These are phyloP conservation scores for Picochlorum sp. DNA, from an alignment of 139 green algal genomes.

Conservation along the genomic window DNA sequence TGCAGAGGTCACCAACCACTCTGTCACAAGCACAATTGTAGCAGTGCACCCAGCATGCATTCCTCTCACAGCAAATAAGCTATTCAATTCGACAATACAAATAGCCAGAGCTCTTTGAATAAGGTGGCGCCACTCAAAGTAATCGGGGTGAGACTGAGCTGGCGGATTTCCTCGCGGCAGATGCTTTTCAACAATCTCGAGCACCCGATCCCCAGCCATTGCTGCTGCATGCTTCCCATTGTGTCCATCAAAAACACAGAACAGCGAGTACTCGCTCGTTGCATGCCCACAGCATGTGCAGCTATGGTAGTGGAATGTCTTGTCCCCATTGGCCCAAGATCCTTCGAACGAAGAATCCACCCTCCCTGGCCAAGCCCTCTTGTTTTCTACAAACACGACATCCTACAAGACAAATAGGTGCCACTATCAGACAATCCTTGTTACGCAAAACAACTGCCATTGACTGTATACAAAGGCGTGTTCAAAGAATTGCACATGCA, in stretches of 20 bases:
- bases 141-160: not conserved
- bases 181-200: slow-evolving; percentile 8
- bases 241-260: slow-evolving; percentile 51
- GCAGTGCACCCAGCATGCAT: slow-evolving; percentile 38
- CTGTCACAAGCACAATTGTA: slow-evolving; percentile 43
- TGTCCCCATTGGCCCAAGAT: not conserved
- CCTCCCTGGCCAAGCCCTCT: slow-evolving; percentile 12
- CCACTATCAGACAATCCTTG: no score
- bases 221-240: slow-evolving; percentile 37
- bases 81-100: slow-evolving; percentile 21
- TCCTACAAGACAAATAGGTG: no score
- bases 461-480: no score
- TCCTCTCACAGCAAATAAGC: slow-evolving; percentile 25
- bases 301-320: not conserved
- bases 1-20: slow-evolving; percentile 69
- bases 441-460: no score
- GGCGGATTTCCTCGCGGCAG: slow-evolving; percentile 9
- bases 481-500: no score
- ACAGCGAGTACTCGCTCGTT: slow-evolving; percentile 22
- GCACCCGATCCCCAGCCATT: slow-evolving; percentile 2
- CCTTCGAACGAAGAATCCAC: not conserved
- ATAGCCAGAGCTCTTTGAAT: slow-evolving; percentile 32
- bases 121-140: slow-evolving; percentile 3
- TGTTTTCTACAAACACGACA: slow-evolving; percentile 19
- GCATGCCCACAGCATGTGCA: not conserved